Percentiles rank a stretch among this genome's conserved stretches.
These are phyloP conservation scores for Apiospora saccharicola DNA, from an alignment of 2,329 filamentous ascomycete genomes.

Conservation along the genomic window DNA sequence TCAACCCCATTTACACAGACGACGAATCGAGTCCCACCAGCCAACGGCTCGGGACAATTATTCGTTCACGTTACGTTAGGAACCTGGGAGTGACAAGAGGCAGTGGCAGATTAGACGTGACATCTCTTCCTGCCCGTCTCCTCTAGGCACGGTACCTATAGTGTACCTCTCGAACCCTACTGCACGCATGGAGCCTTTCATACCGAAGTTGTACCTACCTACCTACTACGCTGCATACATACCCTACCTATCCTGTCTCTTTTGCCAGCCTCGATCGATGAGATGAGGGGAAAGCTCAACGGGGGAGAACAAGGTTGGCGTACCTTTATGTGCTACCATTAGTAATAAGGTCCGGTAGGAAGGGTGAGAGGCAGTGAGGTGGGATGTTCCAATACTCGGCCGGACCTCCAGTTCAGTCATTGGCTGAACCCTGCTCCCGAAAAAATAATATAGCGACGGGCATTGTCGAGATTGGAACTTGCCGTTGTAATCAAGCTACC, in stretches of 20 bases:
- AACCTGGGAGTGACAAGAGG: neutral
- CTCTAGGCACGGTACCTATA: neutral
- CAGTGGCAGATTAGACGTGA: neutral
- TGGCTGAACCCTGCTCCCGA: neutral
- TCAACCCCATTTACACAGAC: slow-evolving; percentile 8
- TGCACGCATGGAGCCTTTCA: neutral
- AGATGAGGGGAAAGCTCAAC: slow-evolving; percentile 16
- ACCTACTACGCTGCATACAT: neutral
- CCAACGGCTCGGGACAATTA: slow-evolving; percentile 13
- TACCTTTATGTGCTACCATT: slow-evolving; percentile 18
- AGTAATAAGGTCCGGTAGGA: neutral
- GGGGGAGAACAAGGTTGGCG: slow-evolving; percentile 11
- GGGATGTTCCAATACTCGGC: slow-evolving; percentile 3
- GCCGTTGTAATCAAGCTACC: neutral
- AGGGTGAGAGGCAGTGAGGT: neutral
- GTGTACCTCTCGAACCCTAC: slow-evolving; percentile 5
- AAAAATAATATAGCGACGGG: slow-evolving; percentile 3
- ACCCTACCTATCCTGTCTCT: neutral
- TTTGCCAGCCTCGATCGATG: slow-evolving; percentile 15
- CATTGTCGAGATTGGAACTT: neutral
- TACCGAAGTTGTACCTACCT: slow-evolving; percentile 13
- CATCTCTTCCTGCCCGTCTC: neutral
- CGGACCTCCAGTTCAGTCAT: neutral
- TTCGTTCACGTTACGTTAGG: neutral
- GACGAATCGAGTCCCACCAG: slow-evolving; percentile 17